phyloP scores from a whole-genome alignment of 2,329 filamentous ascomycete species.

The Hortaea werneckii region DNA sequence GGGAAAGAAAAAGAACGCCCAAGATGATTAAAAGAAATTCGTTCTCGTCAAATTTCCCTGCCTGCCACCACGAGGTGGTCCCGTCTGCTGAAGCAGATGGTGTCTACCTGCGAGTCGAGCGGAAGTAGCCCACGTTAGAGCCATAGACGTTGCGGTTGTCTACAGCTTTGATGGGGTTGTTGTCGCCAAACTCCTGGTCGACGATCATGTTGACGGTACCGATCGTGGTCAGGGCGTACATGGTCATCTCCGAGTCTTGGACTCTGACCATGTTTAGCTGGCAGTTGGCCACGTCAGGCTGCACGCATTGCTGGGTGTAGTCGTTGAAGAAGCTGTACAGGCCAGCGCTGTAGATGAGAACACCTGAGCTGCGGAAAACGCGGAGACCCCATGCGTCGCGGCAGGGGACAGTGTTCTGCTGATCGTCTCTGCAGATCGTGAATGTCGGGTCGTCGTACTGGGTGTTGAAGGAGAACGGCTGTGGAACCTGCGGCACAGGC shows the following conservation, averaged over 20 bases:
- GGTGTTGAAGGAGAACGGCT: slow-evolving; percentile 44
- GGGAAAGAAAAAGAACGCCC: too few species aligned
- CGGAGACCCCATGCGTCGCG: slow-evolving; percentile 39
- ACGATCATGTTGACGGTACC: slow-evolving; percentile 41
- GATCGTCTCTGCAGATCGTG: slow-evolving; percentile 20
- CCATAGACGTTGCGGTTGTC: slow-evolving; percentile 41
- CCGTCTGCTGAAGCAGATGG: too few species aligned
- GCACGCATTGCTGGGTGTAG: slow-evolving; percentile 43
- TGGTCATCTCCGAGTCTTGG: slow-evolving; percentile 33
- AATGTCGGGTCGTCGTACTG: slow-evolving; percentile 35
- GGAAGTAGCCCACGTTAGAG: slow-evolving; percentile 33
- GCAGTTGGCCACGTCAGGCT: slow-evolving; percentile 34
- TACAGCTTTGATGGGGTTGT: slow-evolving; percentile 24
- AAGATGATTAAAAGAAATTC: too few species aligned
- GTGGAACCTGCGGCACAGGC: slow-evolving; percentile 45
- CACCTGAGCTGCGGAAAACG: slow-evolving; percentile 26
- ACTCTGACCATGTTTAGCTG: slow-evolving; percentile 42
- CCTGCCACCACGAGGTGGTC: too few species aligned
- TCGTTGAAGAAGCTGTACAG: slow-evolving; percentile 52
- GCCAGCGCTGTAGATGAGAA: slow-evolving; percentile 39
- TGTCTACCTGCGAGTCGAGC: slow-evolving; percentile 4
- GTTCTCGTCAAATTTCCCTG: too few species aligned
- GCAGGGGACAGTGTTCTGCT: slow-evolving; percentile 14
- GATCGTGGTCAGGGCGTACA: slow-evolving; percentile 40
- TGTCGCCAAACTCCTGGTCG: slow-evolving; percentile 22